phyloP scores from a whole-genome alignment of 768 basidiomycete species.

The Amanita rubescens region DNA sequence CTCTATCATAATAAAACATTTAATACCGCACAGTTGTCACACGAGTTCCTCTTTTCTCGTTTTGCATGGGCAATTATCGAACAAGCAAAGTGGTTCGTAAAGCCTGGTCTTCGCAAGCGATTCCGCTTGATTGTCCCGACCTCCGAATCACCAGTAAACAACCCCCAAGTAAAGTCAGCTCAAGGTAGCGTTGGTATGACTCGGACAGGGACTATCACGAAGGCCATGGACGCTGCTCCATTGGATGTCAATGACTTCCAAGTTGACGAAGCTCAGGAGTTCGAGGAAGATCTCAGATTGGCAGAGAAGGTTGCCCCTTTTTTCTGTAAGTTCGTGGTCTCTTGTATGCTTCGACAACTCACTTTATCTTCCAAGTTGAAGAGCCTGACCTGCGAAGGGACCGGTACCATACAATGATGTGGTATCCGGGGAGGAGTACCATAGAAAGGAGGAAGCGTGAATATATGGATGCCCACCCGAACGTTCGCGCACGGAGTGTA shows the following conservation, averaged over 20 bases:
- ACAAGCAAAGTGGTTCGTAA: background rate
- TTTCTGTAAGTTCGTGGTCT: background rate
- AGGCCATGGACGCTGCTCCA: no score
- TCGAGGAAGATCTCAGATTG: background rate
- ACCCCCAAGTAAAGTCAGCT: background rate
- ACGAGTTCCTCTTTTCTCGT: background rate
- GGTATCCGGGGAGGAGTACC: background rate
- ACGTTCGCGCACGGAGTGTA: background rate
- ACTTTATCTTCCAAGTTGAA: background rate
- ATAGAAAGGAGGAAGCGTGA: background rate
- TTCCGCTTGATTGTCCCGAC: background rate
- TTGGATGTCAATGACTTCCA: no score
- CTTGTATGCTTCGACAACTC: background rate
- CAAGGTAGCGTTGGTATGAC: background rate
- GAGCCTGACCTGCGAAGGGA: background rate
- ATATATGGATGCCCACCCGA: background rate
- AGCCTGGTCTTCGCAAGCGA: background rate
- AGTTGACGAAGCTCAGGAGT: background rate
- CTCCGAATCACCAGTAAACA: background rate
- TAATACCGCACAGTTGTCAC: background rate
- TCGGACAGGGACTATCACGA: background rate
- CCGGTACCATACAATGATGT: background rate
- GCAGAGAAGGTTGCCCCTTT: background rate
- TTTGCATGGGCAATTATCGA: background rate
- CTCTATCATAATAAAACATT: no score